These are phyloP conservation scores for Blastobotrys serpentis DNA, from an alignment of 1,139 yeast species.

Conservation along the genomic window DNA sequence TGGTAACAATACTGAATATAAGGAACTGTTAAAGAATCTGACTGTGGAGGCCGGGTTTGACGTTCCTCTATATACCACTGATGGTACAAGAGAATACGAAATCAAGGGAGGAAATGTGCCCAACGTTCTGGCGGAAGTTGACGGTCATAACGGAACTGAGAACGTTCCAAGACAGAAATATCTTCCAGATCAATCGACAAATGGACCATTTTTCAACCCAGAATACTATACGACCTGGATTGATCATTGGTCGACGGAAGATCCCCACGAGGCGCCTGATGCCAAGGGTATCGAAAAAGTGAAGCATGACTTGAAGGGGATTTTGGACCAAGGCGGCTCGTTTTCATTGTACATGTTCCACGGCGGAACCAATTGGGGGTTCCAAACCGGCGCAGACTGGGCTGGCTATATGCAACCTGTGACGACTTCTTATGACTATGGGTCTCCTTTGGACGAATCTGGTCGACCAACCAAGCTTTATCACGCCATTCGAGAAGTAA, in stretches of 20 bases:
- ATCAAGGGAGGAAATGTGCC: slow-evolving; percentile 7
- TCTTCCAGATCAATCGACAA: slow-evolving; percentile 2
- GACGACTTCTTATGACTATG: slow-evolving; percentile 14
- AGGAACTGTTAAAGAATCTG: slow-evolving; percentile 1
- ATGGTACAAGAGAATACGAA: slow-evolving; percentile 6
- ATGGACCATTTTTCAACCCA: slow-evolving; percentile 11
- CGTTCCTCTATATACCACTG: slow-evolving; percentile 13
- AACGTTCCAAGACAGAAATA: slow-evolving; percentile 1
- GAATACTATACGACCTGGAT: slow-evolving; percentile 17
- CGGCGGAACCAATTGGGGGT: slow-evolving; percentile 17
- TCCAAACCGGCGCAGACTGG: slow-evolving; percentile 13
- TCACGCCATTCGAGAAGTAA: slow-evolving; percentile 8
- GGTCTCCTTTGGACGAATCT: slow-evolving; percentile 15
- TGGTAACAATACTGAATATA: slow-evolving; percentile 11
- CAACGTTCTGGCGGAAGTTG: slow-evolving; percentile 12
- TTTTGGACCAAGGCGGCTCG: slow-evolving; percentile 3
- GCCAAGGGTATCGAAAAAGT: not conserved
- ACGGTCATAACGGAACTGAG: slow-evolving; percentile 6
- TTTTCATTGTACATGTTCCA: slow-evolving; percentile 13
- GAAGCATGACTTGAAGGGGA: slow-evolving; percentile 4
- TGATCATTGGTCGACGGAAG: slow-evolving; percentile 2
- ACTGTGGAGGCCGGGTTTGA: slow-evolving; percentile 10
- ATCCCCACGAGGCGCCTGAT: not conserved
- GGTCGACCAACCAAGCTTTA: slow-evolving; percentile 13
- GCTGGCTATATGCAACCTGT: not conserved